Percentiles rank a stretch among this genome's conserved stretches.
These are phyloP conservation scores for Phialophora expanda DNA, from an alignment of 2,329 filamentous ascomycete species.

Conservation along the genomic window DNA sequence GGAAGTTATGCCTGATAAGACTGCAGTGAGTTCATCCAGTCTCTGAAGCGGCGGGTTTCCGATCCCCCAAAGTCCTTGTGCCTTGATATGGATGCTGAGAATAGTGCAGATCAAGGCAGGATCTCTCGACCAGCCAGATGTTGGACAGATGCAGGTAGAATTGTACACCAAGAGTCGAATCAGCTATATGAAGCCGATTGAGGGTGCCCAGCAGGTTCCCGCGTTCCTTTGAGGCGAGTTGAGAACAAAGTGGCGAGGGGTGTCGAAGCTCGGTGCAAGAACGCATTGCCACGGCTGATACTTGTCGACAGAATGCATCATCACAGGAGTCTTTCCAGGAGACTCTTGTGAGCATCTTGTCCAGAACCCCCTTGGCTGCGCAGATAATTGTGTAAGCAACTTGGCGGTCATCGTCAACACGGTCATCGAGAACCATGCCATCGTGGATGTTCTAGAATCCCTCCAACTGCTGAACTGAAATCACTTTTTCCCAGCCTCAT, in stretches of 20 bases:
- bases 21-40: conserved; percentile 44
- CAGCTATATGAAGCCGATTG: conserved; percentile 49
- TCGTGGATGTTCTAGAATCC: background rate
- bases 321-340: background rate
- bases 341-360: background rate
- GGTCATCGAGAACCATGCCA: background rate
- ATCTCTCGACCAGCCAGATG: conserved; percentile 54
- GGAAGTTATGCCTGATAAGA: conserved; percentile 59
- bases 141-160: conserved; percentile 55
- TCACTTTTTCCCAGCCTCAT: background rate
- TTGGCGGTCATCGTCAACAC: background rate
- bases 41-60: background rate
- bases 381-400: background rate
- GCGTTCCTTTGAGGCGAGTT: conserved; percentile 29
- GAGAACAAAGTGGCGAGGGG: background rate
- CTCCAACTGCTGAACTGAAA: background rate
- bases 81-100: background rate
- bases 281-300: background rate
- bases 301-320: background rate
- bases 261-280: background rate
- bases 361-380: background rate
- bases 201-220: conserved; percentile 56
- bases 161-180: conserved; percentile 60
- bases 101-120: conserved; percentile 52
- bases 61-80: background rate